A percentile compares a stretch with the other conserved stretches of the same genome.
Evolutionary conservation across 2,329 filamentous ascomycete species (phyloP).

Genomic region (Colletotrichum liriopes): DNA sequence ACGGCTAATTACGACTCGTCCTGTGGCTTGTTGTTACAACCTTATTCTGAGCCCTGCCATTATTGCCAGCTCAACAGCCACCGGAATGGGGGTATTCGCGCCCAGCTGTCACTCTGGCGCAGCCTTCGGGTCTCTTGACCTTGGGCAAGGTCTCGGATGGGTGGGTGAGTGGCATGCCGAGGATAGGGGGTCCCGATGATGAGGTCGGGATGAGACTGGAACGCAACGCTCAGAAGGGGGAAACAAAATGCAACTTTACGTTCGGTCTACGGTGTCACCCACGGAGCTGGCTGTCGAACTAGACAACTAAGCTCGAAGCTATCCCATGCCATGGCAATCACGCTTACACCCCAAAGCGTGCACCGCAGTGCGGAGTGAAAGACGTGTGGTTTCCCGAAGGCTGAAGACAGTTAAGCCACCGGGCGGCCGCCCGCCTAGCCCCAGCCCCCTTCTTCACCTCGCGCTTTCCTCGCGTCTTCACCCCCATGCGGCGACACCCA

Average conservation of each 20-base stretch:
- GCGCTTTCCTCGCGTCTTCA: slow-evolving; percentile 35
- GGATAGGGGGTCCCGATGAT: slow-evolving; percentile 11
- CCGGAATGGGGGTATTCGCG: slow-evolving; percentile 1
- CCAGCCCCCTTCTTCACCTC: background rate
- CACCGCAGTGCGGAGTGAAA: slow-evolving; percentile 5
- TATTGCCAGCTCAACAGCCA: slow-evolving; percentile 16
- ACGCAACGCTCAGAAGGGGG: background rate
- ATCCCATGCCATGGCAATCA: slow-evolving; percentile 17
- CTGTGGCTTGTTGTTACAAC: slow-evolving; percentile 31
- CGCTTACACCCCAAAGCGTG: slow-evolving; percentile 19
- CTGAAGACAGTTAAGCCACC: slow-evolving; percentile 37
- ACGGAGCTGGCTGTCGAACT: slow-evolving; percentile 9
- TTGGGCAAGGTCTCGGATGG: slow-evolving; percentile 6
- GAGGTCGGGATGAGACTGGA: slow-evolving; percentile 9
- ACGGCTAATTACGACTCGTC: slow-evolving; percentile 30
- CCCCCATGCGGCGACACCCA: slow-evolving; percentile 37
- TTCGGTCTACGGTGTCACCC: background rate
- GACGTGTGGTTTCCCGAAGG: slow-evolving; percentile 21
- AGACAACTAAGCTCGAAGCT: slow-evolving; percentile 12
- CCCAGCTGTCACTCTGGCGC: slow-evolving; percentile 7
- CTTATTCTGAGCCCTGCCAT: slow-evolving; percentile 37
- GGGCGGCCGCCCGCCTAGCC: slow-evolving; percentile 32
- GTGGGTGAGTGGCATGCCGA: background rate
- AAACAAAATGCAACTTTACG: slow-evolving; percentile 17
- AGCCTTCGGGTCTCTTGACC: slow-evolving; percentile 21